Conservation (phyloP, 176 grass and related monocot genomes). For the Pharus latifolius region DNA sequence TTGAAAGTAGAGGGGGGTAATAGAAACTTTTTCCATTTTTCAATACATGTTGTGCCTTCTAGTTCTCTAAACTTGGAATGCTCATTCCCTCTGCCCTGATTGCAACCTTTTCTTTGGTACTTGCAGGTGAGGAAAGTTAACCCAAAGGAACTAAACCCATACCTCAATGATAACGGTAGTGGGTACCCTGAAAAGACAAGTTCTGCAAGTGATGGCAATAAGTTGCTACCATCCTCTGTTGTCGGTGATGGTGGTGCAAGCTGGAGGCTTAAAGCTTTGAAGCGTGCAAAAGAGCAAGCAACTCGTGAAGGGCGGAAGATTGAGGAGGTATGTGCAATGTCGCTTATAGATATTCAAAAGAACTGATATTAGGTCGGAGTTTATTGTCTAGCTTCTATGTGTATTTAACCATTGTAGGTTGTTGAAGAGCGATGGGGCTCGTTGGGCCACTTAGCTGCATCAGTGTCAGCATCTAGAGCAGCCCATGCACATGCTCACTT, state of each 20-base stretch:
- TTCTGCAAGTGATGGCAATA: slow-evolving; percentile 10
- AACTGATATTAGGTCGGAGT: background rate
- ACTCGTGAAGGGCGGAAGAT: slow-evolving; percentile 65
- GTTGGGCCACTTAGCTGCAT: slow-evolving; percentile 59
- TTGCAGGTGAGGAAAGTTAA: slow-evolving; percentile 44
- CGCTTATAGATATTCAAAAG: background rate
- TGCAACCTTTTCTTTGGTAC: background rate
- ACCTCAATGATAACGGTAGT: slow-evolving; percentile 54
- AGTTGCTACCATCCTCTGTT: slow-evolving; percentile 52
- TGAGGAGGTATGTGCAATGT: slow-evolving; percentile 42
- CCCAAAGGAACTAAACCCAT: slow-evolving; percentile 75
- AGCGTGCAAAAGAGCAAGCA: slow-evolving; percentile 95
- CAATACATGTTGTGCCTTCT: background rate
- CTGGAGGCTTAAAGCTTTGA: slow-evolving; percentile 96
- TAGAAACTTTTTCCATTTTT: too few species aligned
- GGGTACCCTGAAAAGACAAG: slow-evolving; percentile 73
- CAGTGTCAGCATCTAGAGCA: slow-evolving; percentile 51
- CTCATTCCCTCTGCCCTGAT: background rate
- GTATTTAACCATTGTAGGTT: slow-evolving; percentile 38
- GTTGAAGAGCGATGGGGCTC: slow-evolving; percentile 82
- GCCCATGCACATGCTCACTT: slow-evolving; percentile 65
- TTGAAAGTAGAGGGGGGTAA: too few species aligned
- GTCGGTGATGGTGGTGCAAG: slow-evolving; percentile 95
- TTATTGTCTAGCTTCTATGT: background rate
- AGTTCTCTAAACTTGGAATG: background rate